phyloP scores from a whole-genome alignment of 176 grass and related monocot genomes.

The Avena sativa region DNA sequence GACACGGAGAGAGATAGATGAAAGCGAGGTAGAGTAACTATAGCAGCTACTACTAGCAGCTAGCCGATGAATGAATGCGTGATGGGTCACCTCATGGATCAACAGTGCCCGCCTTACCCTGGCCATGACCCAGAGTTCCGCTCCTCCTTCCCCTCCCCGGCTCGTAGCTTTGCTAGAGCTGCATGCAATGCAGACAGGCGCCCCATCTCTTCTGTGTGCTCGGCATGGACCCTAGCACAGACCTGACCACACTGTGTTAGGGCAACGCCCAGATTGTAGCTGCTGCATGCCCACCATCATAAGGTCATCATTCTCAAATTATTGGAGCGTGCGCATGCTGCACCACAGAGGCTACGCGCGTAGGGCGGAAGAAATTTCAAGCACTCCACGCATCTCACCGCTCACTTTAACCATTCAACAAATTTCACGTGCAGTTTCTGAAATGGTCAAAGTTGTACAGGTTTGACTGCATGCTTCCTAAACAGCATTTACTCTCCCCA shows the following conservation, averaged over 20 bases:
- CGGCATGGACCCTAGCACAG: neutral
- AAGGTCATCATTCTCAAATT: constrained; percentile 42
- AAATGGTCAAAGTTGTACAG: too few relatives aligned
- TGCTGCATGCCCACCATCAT: constrained; percentile 15
- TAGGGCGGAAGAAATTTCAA: too few relatives aligned
- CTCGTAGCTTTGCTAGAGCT: neutral
- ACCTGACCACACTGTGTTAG: neutral
- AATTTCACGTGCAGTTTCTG: too few relatives aligned
- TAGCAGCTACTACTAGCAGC: too few relatives aligned
- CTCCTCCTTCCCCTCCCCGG: neutral
- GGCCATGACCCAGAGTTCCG: constrained; percentile 1
- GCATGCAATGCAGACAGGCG: neutral
- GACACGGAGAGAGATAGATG: neutral
- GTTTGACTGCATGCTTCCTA: too few relatives aligned
- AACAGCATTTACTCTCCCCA: too few relatives aligned
- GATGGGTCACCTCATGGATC: constrained; percentile 40
- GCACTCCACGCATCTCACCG: too few relatives aligned
- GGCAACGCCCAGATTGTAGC: constrained; percentile 11
- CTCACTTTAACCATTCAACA: too few relatives aligned
- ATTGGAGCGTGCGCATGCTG: constrained; percentile 5
- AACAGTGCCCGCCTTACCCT: constrained; percentile 24
- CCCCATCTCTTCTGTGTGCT: neutral
- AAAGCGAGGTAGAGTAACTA: constrained; percentile 8
- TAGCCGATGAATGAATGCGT: neutral
- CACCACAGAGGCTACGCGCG: neutral